A percentile compares a stretch with the other conserved stretches of the same genome.
Conservation (phyloP, 306 rosid species). For the Dicorynia guianensis region DNA sequence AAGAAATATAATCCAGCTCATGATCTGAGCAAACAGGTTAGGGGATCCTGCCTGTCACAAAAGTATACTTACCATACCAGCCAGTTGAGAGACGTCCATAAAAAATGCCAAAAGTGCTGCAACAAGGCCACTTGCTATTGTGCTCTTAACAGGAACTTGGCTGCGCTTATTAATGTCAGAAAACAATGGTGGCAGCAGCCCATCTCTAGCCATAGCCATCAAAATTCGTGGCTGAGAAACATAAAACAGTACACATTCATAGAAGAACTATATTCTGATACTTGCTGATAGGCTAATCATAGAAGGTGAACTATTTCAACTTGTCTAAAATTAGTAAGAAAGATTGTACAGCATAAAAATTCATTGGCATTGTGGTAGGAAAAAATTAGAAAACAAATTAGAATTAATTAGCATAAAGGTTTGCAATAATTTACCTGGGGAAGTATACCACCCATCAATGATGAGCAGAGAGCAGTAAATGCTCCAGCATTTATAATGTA, state of each 20-base stretch:
- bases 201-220: constrained; percentile 66
- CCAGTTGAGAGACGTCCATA: constrained; percentile 87
- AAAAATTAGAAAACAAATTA: neutral
- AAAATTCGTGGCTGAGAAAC: constrained; percentile 56
- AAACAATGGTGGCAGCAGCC: constrained; percentile 54
- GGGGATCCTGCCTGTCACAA: constrained; percentile 6
- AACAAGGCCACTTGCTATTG: constrained; percentile 71
- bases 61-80: constrained; percentile 82
- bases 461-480: constrained; percentile 81
- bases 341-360: neutral
- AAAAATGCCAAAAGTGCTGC: constrained; percentile 75
- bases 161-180: constrained; percentile 47
- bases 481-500: constrained; percentile 83
- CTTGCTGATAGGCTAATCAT: too few relatives aligned
- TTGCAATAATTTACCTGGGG: constrained; percentile 73
- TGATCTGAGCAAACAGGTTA: constrained; percentile 13
- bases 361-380: neutral
- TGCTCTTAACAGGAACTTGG: constrained; percentile 59
- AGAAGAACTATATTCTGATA: too few relatives aligned
- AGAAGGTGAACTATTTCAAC: neutral
- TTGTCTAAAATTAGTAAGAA: neutral
- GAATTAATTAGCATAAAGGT: neutral
- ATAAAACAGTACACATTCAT: constrained; percentile 17
- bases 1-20: constrained; percentile 9
- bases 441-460: constrained; percentile 82